Base-by-base conservation (phyloP, 108 stramenopile species). In the Thalassiosira profunda region DNA sequence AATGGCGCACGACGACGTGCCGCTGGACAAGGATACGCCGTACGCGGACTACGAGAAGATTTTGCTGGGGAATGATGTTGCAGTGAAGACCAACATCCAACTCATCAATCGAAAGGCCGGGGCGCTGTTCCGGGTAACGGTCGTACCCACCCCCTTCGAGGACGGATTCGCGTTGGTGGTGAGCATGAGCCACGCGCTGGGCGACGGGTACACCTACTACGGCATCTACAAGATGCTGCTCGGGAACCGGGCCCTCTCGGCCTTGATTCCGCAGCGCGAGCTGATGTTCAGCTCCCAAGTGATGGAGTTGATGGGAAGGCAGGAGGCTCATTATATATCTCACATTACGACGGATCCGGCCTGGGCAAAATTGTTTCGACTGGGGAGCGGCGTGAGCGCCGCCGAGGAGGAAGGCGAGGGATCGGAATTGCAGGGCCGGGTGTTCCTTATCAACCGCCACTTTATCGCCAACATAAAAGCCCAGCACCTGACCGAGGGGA, bases 121-220 rank as follows among this genome's bases (percentile, higher is more conserved):
- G 57, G 56, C 68, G 5, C 30, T 80, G 57, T 80, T 70, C 58
- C 55, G 74, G 23, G 33, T 80, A 35, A 64, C 62, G 4, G 54
- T 74, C 20, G 48, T 80, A 25, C 54, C 63, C 37, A 43, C 37
- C 7, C 44, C 55, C 26, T 55, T 58, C 1, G 31, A 51, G 4
- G 25, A 37, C 3, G 59, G 63, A 34, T 62, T 80, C 31, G 74
- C 69, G 25, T 54, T 80, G 2, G n/a, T 80, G 14, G 54, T 33
- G 21, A 65, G 62, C 51, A 80, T 80, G 77, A 70, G 74, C 10
- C 79, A 76, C 43, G 38, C 70, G 25, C 76, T 58, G 10, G 79
- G 79, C 15, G 79, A 80, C 24, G 74, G 53, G 3, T 67, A 75
- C 51, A 75, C 79, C 2, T 80, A 64, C 37, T 80, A 80, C 57